Evolutionary conservation across 2,329 filamentous ascomycete species (phyloP).

Genomic region (Xylaria digitata): DNA sequence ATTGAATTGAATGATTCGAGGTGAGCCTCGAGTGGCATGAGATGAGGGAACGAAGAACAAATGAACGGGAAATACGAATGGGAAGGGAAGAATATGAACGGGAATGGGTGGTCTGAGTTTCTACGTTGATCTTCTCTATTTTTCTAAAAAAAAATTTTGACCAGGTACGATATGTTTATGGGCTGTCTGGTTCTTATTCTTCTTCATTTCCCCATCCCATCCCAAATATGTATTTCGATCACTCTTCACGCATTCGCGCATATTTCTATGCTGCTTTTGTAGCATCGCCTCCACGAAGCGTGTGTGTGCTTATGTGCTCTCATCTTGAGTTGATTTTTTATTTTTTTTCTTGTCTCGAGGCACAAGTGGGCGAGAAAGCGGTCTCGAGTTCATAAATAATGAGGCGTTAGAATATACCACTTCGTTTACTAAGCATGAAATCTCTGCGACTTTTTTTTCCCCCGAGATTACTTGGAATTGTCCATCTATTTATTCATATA

Average conservation of each 20-base stretch:
- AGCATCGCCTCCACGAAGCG: conserved; percentile 15
- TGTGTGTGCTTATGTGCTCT: conserved; percentile 7
- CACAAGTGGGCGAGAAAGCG: conserved; percentile 10
- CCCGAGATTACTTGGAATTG: background rate
- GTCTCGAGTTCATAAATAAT: conserved; percentile 33
- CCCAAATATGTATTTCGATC: conserved; percentile 22
- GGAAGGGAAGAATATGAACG: conserved; percentile 22
- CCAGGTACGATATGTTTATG: conserved; percentile 10
- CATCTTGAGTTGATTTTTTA: background rate
- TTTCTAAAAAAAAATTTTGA: conserved; percentile 10
- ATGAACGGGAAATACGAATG: conserved; percentile 27
- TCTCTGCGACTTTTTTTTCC: background rate
- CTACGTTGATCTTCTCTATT: conserved; percentile 10
- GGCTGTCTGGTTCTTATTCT: conserved; percentile 10
- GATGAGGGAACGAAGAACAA: conserved; percentile 24
- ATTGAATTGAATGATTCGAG: conserved; percentile 27
- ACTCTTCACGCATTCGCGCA: conserved; percentile 11
- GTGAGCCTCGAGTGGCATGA: conserved; percentile 24
- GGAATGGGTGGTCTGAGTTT: conserved; percentile 16
- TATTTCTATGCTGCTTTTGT: conserved; percentile 2
- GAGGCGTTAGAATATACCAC: conserved; percentile 38
- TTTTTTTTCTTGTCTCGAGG: conserved; percentile 1
- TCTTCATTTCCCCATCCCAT: background rate
- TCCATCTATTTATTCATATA: no score
- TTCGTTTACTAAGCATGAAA: conserved; percentile 17